These are phyloP conservation scores for Trichoderma sp. DNA, from an alignment of 2,329 filamentous ascomycete species.

Conservation along the genomic window DNA sequence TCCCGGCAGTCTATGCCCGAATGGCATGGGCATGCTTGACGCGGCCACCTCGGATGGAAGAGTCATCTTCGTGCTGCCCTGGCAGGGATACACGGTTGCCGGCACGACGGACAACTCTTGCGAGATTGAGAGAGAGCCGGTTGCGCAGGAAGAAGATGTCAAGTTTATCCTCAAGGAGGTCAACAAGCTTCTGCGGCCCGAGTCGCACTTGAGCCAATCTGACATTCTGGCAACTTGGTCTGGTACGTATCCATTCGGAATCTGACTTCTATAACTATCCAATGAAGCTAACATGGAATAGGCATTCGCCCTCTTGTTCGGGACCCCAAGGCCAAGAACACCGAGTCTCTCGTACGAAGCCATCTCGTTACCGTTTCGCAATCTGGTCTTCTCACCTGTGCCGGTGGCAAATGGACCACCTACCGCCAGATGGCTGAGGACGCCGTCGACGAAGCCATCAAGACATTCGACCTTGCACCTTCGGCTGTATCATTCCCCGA, in stretches of 20 bases:
- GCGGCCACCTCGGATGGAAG: constrained; percentile 81
- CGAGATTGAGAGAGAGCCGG: constrained; percentile 65
- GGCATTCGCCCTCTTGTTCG: constrained; percentile 76
- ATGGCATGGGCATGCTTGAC: constrained; percentile 81
- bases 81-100: constrained; percentile 84
- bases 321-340: constrained; percentile 79
- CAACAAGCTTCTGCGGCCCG: constrained; percentile 72
- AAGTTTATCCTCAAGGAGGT: constrained; percentile 81
- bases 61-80: constrained; percentile 85
- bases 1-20: constrained; percentile 75
- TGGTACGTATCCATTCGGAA: constrained; percentile 48
- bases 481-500: constrained; percentile 57
- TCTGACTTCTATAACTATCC: background rate
- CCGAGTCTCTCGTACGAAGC: constrained; percentile 79
- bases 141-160: constrained; percentile 76
- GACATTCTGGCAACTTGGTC: constrained; percentile 84
- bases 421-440: constrained; percentile 89
- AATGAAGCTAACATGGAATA: constrained; percentile 31
- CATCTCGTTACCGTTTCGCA: constrained; percentile 75
- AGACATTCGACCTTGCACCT: constrained; percentile 62
- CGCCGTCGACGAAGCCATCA: constrained; percentile 76
- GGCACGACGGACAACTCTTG: constrained; percentile 79
- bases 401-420: constrained; percentile 85
- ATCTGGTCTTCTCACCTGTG: constrained; percentile 76
- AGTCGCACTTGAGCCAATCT: constrained; percentile 71